A percentile compares a stretch with the other conserved stretches of the same genome.
phyloP scores from a whole-genome alignment of 768 basidiomycete species.

The Rhizopogon vesiculosus region DNA sequence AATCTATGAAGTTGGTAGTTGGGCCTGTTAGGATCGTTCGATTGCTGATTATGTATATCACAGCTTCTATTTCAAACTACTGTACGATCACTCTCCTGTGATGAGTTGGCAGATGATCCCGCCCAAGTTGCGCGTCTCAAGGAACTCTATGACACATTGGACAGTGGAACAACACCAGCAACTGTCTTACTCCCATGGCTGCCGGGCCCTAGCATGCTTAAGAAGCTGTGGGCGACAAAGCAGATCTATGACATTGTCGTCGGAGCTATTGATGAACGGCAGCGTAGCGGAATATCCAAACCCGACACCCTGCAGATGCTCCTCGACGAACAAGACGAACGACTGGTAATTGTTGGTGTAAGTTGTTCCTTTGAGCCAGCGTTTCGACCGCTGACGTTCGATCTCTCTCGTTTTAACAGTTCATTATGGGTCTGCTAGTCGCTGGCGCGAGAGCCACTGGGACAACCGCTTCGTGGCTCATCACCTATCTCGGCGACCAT shows the following conservation, averaged over 20 bases:
- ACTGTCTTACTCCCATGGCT: conserved; percentile 76
- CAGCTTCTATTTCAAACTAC: conserved; percentile 73
- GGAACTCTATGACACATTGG: conserved; percentile 61
- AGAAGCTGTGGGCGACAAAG: conserved; percentile 69
- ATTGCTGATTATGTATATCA: conserved; percentile 9
- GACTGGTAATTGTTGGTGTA: conserved; percentile 65
- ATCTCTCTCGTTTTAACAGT: conserved; percentile 38
- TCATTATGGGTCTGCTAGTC: conserved; percentile 77
- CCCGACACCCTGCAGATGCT: conserved; percentile 75
- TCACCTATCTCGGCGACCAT: conserved; percentile 67
- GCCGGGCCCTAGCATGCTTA: conserved; percentile 67
- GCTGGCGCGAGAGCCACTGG: conserved; percentile 81
- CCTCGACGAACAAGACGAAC: conserved; percentile 66
- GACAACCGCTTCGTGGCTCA: conserved; percentile 74
- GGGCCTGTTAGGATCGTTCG: conserved; percentile 2
- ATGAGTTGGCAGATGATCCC: conserved; percentile 68
- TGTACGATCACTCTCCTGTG: conserved; percentile 59
- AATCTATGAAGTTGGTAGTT: conserved; percentile 53
- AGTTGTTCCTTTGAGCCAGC: conserved; percentile 16
- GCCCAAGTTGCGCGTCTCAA: conserved; percentile 57
- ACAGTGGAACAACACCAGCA: conserved; percentile 65
- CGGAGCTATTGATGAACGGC: conserved; percentile 49
- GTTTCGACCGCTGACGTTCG: conserved; percentile 12
- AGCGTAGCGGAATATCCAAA: conserved; percentile 49
- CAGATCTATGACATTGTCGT: conserved; percentile 69